phyloP scores from a whole-genome alignment of 192 early-diverging fungal species.

The Rhizoclosmatium globosum region DNA sequence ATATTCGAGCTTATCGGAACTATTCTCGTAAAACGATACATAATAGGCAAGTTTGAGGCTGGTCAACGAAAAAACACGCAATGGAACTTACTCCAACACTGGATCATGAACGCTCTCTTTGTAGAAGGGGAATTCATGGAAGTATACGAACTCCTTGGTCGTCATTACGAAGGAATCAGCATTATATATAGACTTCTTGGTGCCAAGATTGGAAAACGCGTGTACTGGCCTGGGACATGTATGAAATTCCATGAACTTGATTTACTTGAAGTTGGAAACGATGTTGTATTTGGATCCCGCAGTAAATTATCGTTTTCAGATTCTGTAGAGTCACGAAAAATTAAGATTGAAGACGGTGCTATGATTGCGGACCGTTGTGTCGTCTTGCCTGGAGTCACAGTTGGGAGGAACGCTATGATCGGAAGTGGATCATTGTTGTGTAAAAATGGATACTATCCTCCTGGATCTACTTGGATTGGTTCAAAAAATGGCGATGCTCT shows the following conservation, averaged over 20 bases:
- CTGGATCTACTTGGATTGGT: conserved; percentile 50
- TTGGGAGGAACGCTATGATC: conserved; percentile 51
- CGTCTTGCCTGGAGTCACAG: conserved; percentile 46
- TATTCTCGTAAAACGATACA: conserved; percentile 38
- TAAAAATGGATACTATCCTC: conserved; percentile 36
- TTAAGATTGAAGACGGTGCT: conserved; percentile 44
- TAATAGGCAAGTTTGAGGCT: conserved; percentile 38
- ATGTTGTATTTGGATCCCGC: conserved; percentile 55
- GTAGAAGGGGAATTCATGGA: conserved; percentile 41
- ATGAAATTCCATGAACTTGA: conserved; percentile 47
- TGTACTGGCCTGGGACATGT: conserved; percentile 56
- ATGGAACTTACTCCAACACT: conserved; percentile 28
- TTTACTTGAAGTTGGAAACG: conserved; percentile 50
- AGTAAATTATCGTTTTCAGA: conserved; percentile 43
- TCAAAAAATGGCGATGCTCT: conserved; percentile 44
- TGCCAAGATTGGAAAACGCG: conserved; percentile 52
- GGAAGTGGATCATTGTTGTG: conserved; percentile 47
- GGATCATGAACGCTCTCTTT: conserved; percentile 44
- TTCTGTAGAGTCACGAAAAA: conserved; percentile 24
- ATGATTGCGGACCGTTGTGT: conserved; percentile 50
- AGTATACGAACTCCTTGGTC: conserved; percentile 46
- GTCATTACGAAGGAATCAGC: conserved; percentile 49
- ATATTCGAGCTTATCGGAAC: conserved; percentile 39
- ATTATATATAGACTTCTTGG: conserved; percentile 47
- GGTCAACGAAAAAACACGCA: conserved; percentile 30